These are phyloP conservation scores for Bruguiera hainesii DNA, from an alignment of 441 rosid genomes.

Conservation along the genomic window DNA sequence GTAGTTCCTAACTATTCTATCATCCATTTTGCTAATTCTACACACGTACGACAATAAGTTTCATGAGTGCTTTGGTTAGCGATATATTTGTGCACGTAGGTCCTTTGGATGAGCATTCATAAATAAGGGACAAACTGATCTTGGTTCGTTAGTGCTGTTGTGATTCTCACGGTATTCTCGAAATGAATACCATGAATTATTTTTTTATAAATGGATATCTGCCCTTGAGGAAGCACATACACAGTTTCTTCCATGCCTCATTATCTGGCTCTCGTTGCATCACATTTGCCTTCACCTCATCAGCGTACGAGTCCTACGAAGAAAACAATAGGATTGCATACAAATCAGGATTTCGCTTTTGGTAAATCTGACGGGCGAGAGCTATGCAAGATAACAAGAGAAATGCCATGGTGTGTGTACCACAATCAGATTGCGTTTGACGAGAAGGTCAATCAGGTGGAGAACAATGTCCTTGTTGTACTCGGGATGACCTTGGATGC, in stretches of 20 bases:
- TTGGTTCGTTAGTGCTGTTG: no score
- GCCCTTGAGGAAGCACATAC: constrained; percentile 60
- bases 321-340: neutral
- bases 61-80: no score
- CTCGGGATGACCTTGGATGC: constrained; percentile 80
- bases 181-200: neutral
- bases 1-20: no score
- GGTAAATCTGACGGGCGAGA: neutral
- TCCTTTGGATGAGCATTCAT: no score
- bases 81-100: no score
- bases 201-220: neutral
- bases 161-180: no score
- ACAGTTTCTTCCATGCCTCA: constrained; percentile 53
- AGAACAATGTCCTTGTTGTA: constrained; percentile 55
- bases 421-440: constrained; percentile 30
- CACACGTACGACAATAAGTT: no score
- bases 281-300: constrained; percentile 39
- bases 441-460: constrained; percentile 49
- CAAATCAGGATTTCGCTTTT: neutral
- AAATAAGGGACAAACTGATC: no score
- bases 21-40: no score
- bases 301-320: constrained; percentile 41
- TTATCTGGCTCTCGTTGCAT: constrained; percentile 40
- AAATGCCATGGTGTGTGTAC: constrained; percentile 21
- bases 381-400: neutral